Evolutionary conservation across 805 yeast species (phyloP).

Genomic region (Ogataea ramenticola): DNA sequence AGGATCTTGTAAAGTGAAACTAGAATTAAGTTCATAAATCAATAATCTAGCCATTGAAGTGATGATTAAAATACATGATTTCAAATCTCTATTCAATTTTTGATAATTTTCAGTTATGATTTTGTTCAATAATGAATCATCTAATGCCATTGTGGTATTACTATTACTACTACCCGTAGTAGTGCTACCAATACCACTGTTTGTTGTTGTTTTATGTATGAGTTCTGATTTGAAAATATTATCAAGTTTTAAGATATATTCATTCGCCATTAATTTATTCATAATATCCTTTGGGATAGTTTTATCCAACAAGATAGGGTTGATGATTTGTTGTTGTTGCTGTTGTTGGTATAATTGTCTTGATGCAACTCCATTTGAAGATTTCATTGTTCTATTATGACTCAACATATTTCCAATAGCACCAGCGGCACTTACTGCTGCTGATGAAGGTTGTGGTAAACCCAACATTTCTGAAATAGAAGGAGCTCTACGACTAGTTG

Average conservation of each 20-base stretch:
- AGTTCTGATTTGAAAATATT: constrained; percentile 27
- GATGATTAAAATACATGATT: constrained; percentile 27
- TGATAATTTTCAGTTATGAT: constrained; percentile 25
- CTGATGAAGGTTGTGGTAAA: constrained; percentile 24
- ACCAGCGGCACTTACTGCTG: constrained; percentile 29
- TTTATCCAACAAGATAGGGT: constrained; percentile 25
- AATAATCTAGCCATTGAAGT: constrained; percentile 28
- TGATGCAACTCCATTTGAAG: constrained; percentile 8
- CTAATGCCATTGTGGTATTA: constrained; percentile 20
- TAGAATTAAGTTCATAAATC: constrained; percentile 26
- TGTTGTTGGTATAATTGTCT: constrained; percentile 14
- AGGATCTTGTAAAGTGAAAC: constrained; percentile 23
- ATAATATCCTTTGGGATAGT: constrained; percentile 23
- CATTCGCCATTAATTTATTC: constrained; percentile 22
- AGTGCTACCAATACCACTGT: neutral
- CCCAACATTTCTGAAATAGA: constrained; percentile 21
- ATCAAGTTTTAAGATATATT: constrained; percentile 26
- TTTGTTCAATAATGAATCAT: constrained; percentile 22
- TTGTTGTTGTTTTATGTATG: constrained; percentile 12
- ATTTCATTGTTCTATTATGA: constrained; percentile 19
- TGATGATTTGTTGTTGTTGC: constrained; percentile 24
- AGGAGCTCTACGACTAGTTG: constrained; percentile 12
- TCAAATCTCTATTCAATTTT: constrained; percentile 21
- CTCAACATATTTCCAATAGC: constrained; percentile 25
- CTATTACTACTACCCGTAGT: neutral